Conservation (phyloP, 1,284 basidiomycete species). For the Ustilago xerochloae region DNA sequence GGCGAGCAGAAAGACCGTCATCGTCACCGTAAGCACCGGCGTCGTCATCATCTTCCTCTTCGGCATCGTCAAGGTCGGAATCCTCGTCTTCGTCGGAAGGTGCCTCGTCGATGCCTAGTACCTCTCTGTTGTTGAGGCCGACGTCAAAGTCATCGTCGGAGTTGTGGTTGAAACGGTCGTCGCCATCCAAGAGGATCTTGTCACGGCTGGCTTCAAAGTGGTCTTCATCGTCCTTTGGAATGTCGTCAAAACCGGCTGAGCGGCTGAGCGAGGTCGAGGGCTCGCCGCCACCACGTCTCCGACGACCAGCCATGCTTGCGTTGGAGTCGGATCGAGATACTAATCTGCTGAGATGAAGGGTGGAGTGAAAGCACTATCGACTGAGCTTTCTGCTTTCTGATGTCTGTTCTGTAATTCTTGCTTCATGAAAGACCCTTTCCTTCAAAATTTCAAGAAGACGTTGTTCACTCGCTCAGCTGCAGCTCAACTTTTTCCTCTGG, state of each 20-base stretch:
- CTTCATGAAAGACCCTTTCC: background rate
- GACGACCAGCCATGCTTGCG: conserved; percentile 34
- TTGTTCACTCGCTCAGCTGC: conserved; percentile 2
- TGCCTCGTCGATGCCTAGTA: conserved; percentile 54
- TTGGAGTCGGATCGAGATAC: background rate
- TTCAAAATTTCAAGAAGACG: conserved; percentile 21
- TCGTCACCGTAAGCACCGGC: conserved; percentile 53
- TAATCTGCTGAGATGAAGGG: background rate
- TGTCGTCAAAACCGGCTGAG: conserved; percentile 49
- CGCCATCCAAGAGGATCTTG: conserved; percentile 76
- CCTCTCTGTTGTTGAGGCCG: conserved; percentile 55
- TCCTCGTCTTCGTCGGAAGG: conserved; percentile 54
- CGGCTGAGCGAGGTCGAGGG: conserved; percentile 32
- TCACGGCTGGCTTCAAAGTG: conserved; percentile 72
- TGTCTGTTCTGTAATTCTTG: background rate
- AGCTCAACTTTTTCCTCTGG: background rate
- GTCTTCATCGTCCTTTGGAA: conserved; percentile 60
- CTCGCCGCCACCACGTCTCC: conserved; percentile 17
- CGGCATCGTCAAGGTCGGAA: conserved; percentile 34
- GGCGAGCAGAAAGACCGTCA: conserved; percentile 17
- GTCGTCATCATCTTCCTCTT: conserved; percentile 68
- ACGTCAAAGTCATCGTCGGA: conserved; percentile 53
- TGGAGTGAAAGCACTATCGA: background rate
- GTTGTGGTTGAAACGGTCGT: conserved; percentile 36
- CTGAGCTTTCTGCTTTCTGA: conserved; percentile 4